These are phyloP conservation scores for Annulohypoxylon maeteangense DNA, from an alignment of 495 filamentous ascomycete species.

Conservation along the genomic window DNA sequence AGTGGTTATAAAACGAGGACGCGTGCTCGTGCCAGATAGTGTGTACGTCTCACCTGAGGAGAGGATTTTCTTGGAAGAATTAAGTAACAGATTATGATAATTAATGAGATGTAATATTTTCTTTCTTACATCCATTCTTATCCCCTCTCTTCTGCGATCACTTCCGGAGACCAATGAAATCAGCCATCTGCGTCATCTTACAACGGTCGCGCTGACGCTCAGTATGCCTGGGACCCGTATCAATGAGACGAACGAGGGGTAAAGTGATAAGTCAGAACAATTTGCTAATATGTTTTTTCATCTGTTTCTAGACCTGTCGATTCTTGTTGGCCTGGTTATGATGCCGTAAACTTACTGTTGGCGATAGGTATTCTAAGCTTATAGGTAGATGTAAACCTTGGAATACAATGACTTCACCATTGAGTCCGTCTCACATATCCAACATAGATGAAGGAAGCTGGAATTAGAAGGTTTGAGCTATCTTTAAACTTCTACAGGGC, in stretches of 20 bases:
- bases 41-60: conserved; percentile 55
- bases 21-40: conserved; percentile 50
- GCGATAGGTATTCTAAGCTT: too few relatives aligned
- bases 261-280: neutral
- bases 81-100: conserved; percentile 48
- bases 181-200: conserved; percentile 1
- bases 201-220: neutral
- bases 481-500: neutral
- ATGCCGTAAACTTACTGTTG: too few relatives aligned
- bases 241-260: neutral
- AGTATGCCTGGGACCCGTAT: neutral
- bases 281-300: neutral
- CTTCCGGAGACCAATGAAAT: neutral
- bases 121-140: neutral
- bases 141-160: neutral
- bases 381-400: too few relatives aligned
- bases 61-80: conserved; percentile 51
- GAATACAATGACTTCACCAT: too few relatives aligned
- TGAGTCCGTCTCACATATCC: too few relatives aligned
- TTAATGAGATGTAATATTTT: neutral
- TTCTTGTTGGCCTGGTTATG: neutral
- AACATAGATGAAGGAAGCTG: too few relatives aligned
- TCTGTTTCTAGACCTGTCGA: neutral
- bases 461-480: neutral
- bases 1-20: conserved; percentile 47